Evolutionary conservation across 768 basidiomycete species (phyloP), one percentile per base, ranked within the genome.

Genomic region (Lentinula sp.): DNA sequence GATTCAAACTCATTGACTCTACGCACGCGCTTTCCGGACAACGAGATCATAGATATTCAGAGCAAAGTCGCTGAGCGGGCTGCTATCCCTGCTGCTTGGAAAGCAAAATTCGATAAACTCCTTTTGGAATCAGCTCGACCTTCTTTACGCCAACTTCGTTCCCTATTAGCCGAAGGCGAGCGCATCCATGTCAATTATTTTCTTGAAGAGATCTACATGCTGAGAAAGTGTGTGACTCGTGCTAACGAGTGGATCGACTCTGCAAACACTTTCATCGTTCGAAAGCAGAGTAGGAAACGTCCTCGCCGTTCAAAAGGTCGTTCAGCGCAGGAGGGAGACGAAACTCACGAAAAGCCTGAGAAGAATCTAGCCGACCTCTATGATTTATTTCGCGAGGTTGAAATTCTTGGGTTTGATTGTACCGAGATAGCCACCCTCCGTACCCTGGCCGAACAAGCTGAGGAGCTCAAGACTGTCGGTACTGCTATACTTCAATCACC

Each of bases 221-320:
- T 98, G 41, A 83, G 88, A 49, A 90, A 85, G 72, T 91, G 91
- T 68, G 91, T 98, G 57, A 82, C 71, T 48, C 81, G 85, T 63
- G 94, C 90, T 18, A 92, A 86, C 64, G 88, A 90, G 67, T 95
- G 94, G 94, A 78, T 94, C n/a, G 92, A 93, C 61, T 79, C 85
- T 8, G 90, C 91, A 36, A 91, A 91, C 64, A 78, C 82, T 0
- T 91, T 91, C 74, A 78, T 88, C 62, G 82, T 88, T 55, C 87
- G 90, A 59, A 93, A 92, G 71, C 87, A 89, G 67, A 87, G 85
- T 63, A 81, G 90, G 58, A 91, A 90, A 69, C 87, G 89, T n/a
- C 79, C 87, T 18, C 81, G 86, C 57, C 78, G 85, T 60, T 81
- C 85, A 54, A 81, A 82, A 61, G 81, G 85, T 35, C 80, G 86